Base-by-base conservation (phyloP, 225 moss, liverwort and hornwort genomes). In the Pleurozium schreberi region DNA sequence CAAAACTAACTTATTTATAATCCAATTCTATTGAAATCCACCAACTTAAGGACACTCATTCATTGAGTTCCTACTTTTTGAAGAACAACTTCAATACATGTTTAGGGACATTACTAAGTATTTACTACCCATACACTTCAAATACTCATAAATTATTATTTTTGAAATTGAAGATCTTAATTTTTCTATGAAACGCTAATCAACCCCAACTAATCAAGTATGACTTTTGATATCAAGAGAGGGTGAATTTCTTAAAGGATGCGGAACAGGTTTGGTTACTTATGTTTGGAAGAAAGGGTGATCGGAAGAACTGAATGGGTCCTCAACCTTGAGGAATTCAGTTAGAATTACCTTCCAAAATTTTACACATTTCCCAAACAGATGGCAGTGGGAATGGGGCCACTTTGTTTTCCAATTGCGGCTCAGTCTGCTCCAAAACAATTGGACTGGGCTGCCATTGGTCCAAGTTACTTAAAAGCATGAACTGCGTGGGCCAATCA, bases 21-120 rank as follows among this genome's bases (percentile, higher is more conserved):
- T 38, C 2, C 9, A 77, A 23, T 25, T 38, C 0, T 0, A 22
- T 0, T 22, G 2, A 76, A 23, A 9, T 9, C 3, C 0, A 52
- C 2, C 23, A 0, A 14, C 5, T 7, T 2, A 20, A 22, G 0
- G 6, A 18, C 6, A 33, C 9, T 53, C 23, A 0, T 76, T 53
- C 8, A 1, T 53, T 52, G 2, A 0, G 53, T 14, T 75, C 21
- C 6, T 36, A 76, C 0, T 22, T 9, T 15, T 25, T 15, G 15
- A 53, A 76, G 8, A 36, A 8, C 0, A 5, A 23, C 22, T 52
- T 52, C 36, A 76, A 1, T 53, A 53, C 23, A 23, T 77, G 1
- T 52, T 9, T 14, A 52, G 3, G 3, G 36, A 52, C 3, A 8
- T 8, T 52, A 75, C 0, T 52, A 50, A 10, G 3, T 75, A 34